These are phyloP conservation scores for Xerocomus brunneocitrinus DNA, from an alignment of 768 basidiomycete species.

Conservation along the genomic window DNA sequence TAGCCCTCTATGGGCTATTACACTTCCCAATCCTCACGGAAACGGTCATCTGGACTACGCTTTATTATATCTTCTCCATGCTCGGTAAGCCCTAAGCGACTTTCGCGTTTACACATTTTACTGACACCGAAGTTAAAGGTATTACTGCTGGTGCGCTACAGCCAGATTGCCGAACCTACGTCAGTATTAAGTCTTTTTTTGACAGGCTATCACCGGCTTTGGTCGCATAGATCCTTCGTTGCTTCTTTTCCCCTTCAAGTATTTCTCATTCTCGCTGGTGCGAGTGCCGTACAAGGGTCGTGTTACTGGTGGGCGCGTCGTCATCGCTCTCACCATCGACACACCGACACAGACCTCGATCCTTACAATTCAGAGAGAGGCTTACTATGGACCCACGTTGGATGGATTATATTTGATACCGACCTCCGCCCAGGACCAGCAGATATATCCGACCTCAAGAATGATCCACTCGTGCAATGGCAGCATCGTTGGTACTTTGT, in stretches of 20 bases:
- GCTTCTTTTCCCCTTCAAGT: conserved; percentile 68
- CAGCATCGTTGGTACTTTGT: conserved; percentile 72
- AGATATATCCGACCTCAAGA: conserved; percentile 68
- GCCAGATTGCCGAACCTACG: background rate
- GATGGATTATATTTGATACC: conserved; percentile 83
- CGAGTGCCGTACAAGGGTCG: conserved; percentile 82
- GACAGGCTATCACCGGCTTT: conserved; percentile 75
- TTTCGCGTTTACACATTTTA: conserved; percentile 7
- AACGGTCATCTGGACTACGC: conserved; percentile 57
- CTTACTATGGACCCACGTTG: conserved; percentile 73
- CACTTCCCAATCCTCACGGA: conserved; percentile 39
- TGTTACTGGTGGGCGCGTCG: conserved; percentile 85
- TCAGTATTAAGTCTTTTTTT: conserved; percentile 5
- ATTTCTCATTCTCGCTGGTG: conserved; percentile 67
- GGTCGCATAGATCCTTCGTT: conserved; percentile 82
- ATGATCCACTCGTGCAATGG: conserved; percentile 67
- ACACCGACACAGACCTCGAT: conserved; percentile 84
- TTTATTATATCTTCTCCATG: conserved; percentile 87
- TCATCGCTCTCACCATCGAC: conserved; percentile 79
- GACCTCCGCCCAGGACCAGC: conserved; percentile 64
- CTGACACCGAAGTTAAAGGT: conserved; percentile 30
- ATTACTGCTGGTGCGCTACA: conserved; percentile 44
- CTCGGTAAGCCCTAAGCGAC: conserved; percentile 46
- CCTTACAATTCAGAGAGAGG: conserved; percentile 81
- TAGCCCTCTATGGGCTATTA: conserved; percentile 67